phyloP scores from a whole-genome alignment of 352 stramenopile genomes.

The Paralagenidium karlingii region DNA sequence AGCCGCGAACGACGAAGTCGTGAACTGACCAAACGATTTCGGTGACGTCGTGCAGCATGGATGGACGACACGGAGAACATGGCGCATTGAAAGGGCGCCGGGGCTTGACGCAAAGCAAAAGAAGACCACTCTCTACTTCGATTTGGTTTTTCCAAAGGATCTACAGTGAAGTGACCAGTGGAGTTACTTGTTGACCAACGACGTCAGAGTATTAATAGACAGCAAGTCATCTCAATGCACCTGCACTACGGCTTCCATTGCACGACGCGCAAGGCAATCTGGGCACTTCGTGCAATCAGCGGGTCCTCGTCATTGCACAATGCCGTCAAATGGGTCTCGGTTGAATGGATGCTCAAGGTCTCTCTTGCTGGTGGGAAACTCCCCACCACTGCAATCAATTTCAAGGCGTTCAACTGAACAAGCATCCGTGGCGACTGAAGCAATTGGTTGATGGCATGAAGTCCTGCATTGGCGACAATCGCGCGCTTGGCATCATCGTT shows the following conservation, averaged over 20 bases:
- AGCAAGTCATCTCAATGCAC: no score
- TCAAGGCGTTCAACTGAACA: conserved; percentile 51
- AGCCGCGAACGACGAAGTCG: conserved; percentile 35
- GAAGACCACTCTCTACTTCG: no score
- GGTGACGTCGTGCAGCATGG: conserved; percentile 29
- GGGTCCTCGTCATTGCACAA: conserved; percentile 23
- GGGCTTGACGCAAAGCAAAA: no score
- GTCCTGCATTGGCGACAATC: conserved; percentile 31
- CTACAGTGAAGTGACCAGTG: no score
- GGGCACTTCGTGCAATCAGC: conserved; percentile 42
- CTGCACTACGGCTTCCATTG: conserved; percentile 59
- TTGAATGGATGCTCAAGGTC: conserved; percentile 29
- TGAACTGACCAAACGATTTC: conserved; percentile 28
- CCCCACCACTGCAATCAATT: conserved; percentile 43
- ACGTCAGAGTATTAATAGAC: no score
- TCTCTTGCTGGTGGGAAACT: conserved; percentile 34
- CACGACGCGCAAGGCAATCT: conserved; percentile 30
- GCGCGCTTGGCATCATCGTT: conserved; percentile 57
- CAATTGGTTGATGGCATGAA: conserved; percentile 36
- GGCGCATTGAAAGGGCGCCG: no score
- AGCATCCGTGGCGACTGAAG: conserved; percentile 39
- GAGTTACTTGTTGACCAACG: no score
- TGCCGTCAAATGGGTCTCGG: conserved; percentile 30
- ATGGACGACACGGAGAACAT: no score
- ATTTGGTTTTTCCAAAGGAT: no score